A percentile compares a stretch with the other conserved stretches of the same genome.
phyloP scores from a whole-genome alignment of 139 green algal genomes.

The Auxenochlorella pyrenoidosa region DNA sequence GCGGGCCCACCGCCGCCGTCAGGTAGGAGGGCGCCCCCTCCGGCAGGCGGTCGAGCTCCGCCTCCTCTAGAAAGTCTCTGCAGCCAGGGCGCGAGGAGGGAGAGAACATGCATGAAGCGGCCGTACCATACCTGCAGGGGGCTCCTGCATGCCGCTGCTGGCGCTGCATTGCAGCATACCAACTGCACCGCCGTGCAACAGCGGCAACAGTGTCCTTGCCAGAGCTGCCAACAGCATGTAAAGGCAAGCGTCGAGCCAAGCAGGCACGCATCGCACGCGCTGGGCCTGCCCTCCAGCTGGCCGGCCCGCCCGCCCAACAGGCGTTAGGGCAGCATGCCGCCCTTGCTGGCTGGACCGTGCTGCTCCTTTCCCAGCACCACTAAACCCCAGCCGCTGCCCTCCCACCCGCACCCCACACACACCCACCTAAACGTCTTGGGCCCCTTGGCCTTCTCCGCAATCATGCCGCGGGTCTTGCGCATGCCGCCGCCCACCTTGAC shows the following conservation, averaged over 20 bases:
- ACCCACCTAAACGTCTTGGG: constrained; percentile 63
- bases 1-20: constrained; percentile 62
- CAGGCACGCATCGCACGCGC: too few species aligned
- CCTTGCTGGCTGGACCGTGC: background rate
- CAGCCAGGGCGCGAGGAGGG: too few species aligned
- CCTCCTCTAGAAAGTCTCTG: constrained; percentile 73
- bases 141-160: too few species aligned
- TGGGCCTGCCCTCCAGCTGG: too few species aligned
- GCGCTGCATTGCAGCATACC: too few species aligned
- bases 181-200: background rate
- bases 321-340: too few species aligned
- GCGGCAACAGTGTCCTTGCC: background rate
- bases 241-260: too few species aligned
- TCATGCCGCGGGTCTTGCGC: constrained; percentile 66
- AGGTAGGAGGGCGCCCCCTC: constrained; percentile 68
- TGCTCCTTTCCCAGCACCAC: too few species aligned
- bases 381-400: too few species aligned
- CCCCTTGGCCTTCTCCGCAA: constrained; percentile 45
- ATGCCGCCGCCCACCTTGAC: constrained; percentile 34
- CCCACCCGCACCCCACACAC: background rate
- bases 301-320: too few species aligned
- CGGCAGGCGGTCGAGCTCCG: constrained; percentile 60
- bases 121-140: too few species aligned
- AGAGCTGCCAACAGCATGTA: background rate
- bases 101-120: background rate